Evolutionary conservation across 768 basidiomycete genomes (phyloP).

Genomic region (Mycena albidolilacea): DNA sequence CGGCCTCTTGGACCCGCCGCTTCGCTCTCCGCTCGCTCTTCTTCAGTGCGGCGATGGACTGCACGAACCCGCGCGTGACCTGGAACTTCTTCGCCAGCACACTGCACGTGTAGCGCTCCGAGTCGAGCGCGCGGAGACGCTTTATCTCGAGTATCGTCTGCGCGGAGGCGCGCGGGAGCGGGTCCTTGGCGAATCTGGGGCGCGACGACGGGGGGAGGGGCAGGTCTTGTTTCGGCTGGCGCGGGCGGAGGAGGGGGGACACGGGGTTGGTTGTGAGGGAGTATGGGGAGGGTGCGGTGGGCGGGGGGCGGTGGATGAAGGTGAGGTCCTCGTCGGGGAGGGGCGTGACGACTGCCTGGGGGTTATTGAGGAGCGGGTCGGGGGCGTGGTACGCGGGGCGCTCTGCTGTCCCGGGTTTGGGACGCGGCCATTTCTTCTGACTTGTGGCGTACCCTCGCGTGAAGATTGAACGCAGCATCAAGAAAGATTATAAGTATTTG

Average conservation of each 20-base stretch:
- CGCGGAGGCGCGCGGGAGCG: conserved; percentile 61
- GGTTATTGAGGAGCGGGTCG: conserved; percentile 70
- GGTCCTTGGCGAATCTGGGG: conserved; percentile 52
- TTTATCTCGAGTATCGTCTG: conserved; percentile 71
- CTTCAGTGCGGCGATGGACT: conserved; percentile 73
- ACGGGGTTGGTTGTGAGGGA: conserved; percentile 79
- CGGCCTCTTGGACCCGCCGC: conserved; percentile 59
- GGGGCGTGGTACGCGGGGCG: conserved; percentile 70
- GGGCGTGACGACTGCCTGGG: conserved; percentile 64
- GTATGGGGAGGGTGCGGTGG: conserved; percentile 79
- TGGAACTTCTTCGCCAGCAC: conserved; percentile 84
- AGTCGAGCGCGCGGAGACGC: conserved; percentile 70
- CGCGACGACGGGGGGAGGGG: conserved; percentile 65
- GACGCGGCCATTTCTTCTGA: conserved; percentile 54
- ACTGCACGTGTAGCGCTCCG: conserved; percentile 70
- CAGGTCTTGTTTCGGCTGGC: conserved; percentile 43
- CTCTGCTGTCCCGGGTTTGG: conserved; percentile 66
- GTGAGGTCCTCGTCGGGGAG: conserved; percentile 73
- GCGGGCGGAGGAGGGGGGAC: conserved; percentile 76
- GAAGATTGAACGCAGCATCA: conserved; percentile 42
- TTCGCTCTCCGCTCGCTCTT: conserved; percentile 62
- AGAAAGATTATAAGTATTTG: conserved; percentile 3
- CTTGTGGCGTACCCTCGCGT: conserved; percentile 49
- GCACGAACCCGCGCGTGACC: conserved; percentile 79
- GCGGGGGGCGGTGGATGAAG: conserved; percentile 90